phyloP scores from a whole-genome alignment of 2,329 filamentous ascomycete genomes.

The Arthrobotrys pseudoclavata region DNA sequence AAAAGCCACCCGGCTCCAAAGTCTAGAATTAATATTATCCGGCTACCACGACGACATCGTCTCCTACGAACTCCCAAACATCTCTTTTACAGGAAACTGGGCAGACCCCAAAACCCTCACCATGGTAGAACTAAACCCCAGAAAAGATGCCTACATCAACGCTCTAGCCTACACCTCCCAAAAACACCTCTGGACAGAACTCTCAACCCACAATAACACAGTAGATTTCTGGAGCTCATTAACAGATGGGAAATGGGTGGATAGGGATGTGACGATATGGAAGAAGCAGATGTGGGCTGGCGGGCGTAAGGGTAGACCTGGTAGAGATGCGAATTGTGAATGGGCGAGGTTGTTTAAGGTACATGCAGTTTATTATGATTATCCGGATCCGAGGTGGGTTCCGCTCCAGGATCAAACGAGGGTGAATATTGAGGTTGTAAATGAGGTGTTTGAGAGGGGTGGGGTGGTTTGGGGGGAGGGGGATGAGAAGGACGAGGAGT shows the following conservation, averaged over 20 bases:
- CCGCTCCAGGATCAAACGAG: not conserved
- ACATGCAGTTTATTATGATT: not conserved
- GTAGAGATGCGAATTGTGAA: not conserved
- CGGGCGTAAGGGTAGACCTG: not conserved
- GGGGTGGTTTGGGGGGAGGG: not conserved
- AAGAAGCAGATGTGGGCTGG: not conserved
- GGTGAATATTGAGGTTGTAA: not conserved
- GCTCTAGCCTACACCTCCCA: not conserved
- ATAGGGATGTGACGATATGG: not conserved
- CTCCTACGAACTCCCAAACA: not conserved
- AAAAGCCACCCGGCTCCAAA: not conserved
- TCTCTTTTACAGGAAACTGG: not conserved
- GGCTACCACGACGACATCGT: not conserved
- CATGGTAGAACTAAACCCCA: not conserved
- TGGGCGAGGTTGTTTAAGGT: not conserved
- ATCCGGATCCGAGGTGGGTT: not conserved
- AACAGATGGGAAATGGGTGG: constrained; percentile 8
- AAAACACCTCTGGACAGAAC: constrained; percentile 3
- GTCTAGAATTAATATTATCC: not conserved
- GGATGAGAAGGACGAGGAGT: not conserved
- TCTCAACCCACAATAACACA: not conserved
- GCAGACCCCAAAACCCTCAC: not conserved
- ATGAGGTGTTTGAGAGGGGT: not conserved
- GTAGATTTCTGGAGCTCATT: not conserved
- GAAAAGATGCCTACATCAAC: not conserved